Evolutionary conservation across 768 basidiomycete species (phyloP), one percentile per base, ranked within the genome.

Genomic region (Mycena filopes): DNA sequence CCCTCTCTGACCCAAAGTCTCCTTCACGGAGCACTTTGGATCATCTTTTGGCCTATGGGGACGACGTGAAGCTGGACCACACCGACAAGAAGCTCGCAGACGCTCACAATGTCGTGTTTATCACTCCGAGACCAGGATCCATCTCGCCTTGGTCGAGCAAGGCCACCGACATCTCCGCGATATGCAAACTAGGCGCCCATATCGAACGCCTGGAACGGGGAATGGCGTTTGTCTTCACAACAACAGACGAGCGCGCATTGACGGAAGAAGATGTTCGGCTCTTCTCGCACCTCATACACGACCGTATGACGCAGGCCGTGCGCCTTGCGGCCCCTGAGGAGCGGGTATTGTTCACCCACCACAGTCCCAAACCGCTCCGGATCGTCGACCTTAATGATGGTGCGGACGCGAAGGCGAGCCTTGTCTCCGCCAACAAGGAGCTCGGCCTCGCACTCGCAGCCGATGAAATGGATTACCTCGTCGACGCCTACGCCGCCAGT

Each of bases 121-220:
- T 98, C 42, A 80, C 92, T 8, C 96, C 96, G 13, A 82, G 96
- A 62, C 84, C 88, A 10, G 96, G 97, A 4, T 96, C 96, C 4
- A 91, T 99, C 72, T 98, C 97, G 5, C 96, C 98, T 2, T 99
- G 98, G 98, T 98, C 97, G 7, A 97, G 94, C 78, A 99, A 99
- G 79, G 97, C 98, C 2, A 98, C 97, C 0, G 96, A 99, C 75
- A 99, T 99, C 59, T 87, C 96, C 23, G 80, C 80, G 11, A 87
- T 98, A 55, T 99, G 98, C 80, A 91, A 90, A 56, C 88, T 99
- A 2, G 87, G 84, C 21, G 74, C 77, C 3, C 82, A 89, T 57
- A 79, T 99, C 55, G 86, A 91, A 66, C 87, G 98, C 41, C 79
- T 99, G 60, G 98, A 99, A 76, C 88, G 98, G 21, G 96, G 97